A percentile compares a stretch with the other conserved stretches of the same genome.
Evolutionary conservation across 2,329 filamentous ascomycete genomes (phyloP).

Genomic region (Triangularia setosa): DNA sequence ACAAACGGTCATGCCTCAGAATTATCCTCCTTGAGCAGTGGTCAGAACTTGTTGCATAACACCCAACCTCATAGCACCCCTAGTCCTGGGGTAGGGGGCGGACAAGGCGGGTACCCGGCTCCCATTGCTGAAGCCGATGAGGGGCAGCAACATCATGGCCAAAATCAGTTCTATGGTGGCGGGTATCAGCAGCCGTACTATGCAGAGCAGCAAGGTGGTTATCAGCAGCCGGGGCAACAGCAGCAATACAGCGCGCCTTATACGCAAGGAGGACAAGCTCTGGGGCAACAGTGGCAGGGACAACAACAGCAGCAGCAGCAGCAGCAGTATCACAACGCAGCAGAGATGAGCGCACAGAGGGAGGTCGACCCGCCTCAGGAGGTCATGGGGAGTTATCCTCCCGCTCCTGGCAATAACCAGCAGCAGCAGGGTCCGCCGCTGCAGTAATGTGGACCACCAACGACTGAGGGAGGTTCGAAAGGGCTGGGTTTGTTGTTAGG

Average conservation of each 20-base stretch:
- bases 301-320: slow-evolving; percentile 3
- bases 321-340: not conserved
- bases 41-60: slow-evolving; percentile 10
- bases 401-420: not conserved
- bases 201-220: not conserved
- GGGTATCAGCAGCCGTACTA: slow-evolving; percentile 3
- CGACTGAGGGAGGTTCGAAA: too few relatives aligned
- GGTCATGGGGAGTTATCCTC: slow-evolving; percentile 12
- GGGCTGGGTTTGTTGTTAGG: too few relatives aligned
- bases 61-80: slow-evolving; percentile 9
- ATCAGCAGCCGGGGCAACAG: not conserved
- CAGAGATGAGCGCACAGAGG: slow-evolving; percentile 15
- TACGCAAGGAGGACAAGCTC: slow-evolving; percentile 6
- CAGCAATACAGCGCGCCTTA: not conserved
- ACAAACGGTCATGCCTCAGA: slow-evolving; percentile 12
- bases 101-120: slow-evolving; percentile 6
- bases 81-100: not conserved
- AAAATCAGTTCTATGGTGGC: not conserved
- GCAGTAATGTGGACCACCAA: not conserved
- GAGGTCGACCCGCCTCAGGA: slow-evolving; percentile 18
- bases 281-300: slow-evolving; percentile 6
- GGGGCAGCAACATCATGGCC: not conserved
- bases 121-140: slow-evolving; percentile 24
- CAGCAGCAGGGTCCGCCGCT: not conserved
- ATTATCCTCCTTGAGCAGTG: slow-evolving; percentile 14